phyloP scores from a whole-genome alignment of 106 monocot species.

The Acorus calamus region DNA sequence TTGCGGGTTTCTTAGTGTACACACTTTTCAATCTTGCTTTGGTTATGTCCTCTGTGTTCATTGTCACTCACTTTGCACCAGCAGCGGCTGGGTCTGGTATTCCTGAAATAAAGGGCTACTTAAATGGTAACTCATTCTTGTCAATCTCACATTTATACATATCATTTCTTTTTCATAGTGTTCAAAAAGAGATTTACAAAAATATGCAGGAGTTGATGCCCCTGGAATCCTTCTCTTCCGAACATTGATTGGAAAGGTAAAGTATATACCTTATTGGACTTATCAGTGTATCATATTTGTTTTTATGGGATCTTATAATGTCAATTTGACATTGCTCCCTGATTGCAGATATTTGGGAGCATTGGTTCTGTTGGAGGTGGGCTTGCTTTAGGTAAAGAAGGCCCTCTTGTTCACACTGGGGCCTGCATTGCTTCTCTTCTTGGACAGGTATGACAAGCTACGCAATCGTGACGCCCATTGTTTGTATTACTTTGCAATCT shows the following conservation, averaged over 20 bases:
- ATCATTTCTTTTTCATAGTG: background rate
- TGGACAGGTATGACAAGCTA: conserved; percentile 56
- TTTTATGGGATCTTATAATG: background rate
- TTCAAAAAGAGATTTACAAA: background rate
- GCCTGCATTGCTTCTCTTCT: conserved; percentile 98
- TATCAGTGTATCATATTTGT: no score
- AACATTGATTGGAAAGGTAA: conserved; percentile 91
- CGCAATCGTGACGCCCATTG: no score
- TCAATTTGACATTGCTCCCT: background rate
- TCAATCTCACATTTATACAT: background rate
- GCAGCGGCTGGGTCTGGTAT: conserved; percentile 99
- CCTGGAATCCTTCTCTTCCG: conserved; percentile 94
- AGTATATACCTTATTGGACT: no score
- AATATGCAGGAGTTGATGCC: conserved; percentile 83
- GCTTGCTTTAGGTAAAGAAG: conserved; percentile 96
- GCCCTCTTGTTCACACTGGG: conserved; percentile 97
- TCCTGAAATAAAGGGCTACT: conserved; percentile 96
- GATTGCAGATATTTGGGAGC: conserved; percentile 83
- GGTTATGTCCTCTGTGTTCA: conserved; percentile 82
- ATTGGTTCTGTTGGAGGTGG: conserved; percentile 98
- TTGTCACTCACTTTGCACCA: conserved; percentile 90
- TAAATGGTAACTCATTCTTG: conserved; percentile 55
- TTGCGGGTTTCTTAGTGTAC: conserved; percentile 86
- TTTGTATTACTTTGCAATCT: no score
- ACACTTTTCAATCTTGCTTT: conserved; percentile 70